Evolutionary conservation across 2,329 filamentous ascomycete species (phyloP).

Genomic region (Escovopsis weberi): DNA sequence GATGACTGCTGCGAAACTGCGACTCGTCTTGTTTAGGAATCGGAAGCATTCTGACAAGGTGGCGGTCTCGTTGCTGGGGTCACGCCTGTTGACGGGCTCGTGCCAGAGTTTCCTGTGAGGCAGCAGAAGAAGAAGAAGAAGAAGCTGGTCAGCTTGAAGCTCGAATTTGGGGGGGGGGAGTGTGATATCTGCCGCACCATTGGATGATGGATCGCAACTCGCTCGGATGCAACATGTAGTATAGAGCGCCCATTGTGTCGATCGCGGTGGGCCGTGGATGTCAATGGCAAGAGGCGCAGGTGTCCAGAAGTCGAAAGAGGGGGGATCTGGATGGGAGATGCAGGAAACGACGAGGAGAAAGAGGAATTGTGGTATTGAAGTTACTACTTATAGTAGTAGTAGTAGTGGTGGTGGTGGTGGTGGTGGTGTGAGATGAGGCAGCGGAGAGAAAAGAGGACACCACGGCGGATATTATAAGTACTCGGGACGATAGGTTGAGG

Average conservation of each 20-base stretch:
- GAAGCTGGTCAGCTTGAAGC: constrained; percentile 4
- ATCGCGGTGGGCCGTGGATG: neutral
- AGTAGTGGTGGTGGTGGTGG: too few relatives aligned
- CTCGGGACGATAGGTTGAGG: too few relatives aligned
- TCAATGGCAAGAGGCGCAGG: too few relatives aligned
- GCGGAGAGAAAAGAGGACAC: too few relatives aligned
- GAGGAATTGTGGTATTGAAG: too few relatives aligned
- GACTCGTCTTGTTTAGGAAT: constrained; percentile 74
- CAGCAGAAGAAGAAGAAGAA: neutral
- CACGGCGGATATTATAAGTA: too few relatives aligned
- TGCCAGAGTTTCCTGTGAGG: constrained; percentile 92
- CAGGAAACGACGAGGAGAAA: too few relatives aligned
- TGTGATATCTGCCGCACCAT: constrained; percentile 46
- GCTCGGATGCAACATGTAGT: constrained; percentile 60
- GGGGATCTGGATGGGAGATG: too few relatives aligned
- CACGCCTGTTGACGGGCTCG: constrained; percentile 76
- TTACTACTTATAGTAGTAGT: too few relatives aligned
- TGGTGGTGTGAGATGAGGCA: too few relatives aligned
- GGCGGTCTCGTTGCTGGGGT: constrained; percentile 58
- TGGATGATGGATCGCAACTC: constrained; percentile 75
- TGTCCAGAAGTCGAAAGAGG: neutral
- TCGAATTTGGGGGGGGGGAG: neutral
- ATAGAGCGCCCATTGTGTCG: constrained; percentile 47
- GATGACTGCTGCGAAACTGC: constrained; percentile 87
- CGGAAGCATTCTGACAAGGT: constrained; percentile 73